Evolutionary conservation across 345 rosid genomes (phyloP), one percentile per base, ranked within the genome.

Genomic region (Acer campestre): DNA sequence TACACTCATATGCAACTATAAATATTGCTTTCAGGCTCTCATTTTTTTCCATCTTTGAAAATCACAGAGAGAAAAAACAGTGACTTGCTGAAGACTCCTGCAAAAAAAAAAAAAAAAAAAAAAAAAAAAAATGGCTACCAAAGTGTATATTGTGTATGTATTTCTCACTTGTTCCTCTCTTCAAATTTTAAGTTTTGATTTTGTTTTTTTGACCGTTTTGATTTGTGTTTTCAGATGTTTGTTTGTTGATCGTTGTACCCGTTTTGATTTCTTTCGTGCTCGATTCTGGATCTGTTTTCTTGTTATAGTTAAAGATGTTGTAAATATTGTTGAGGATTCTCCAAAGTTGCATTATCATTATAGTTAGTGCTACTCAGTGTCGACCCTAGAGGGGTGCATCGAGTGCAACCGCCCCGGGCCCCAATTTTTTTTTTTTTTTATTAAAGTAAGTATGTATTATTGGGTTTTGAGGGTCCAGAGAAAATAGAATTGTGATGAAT

Each of bases 121-220:
- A 27, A 27, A 27, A 68, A 84, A 27, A 11, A 18, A 74, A 17
- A 91, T 91, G 95, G 92, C 92, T 20, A 84, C 87, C 65, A 91
- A 91, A 87, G 90, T 91, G 61, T 91, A 89, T 82, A 89, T 91
- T 77, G 93, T 91, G 95, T 91, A 91, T 29, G 95, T 87, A 1
- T 61, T 61, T 46, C 40, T 55, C 70, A 40, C 63, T 55, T 62
- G 16, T 0, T 14, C 40, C 70, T 10, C n/a, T 12, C 23, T 8
- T n/a, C n/a, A 23, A 13, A 48, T 29, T 66, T 51, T 0, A 16
- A 55, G 23, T 77, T 49, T 42, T 67, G 63, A 20, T 49, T 63
- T 62, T 40, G 6, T n/a, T 18, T 4, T 23, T 68, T 17, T 42
- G 4, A 11, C 72, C 27, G 1, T 75, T 70, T 27, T 4, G 17